These are phyloP conservation scores for Stropharia rugosoannulata DNA, from an alignment of 768 basidiomycete species.

Conservation along the genomic window DNA sequence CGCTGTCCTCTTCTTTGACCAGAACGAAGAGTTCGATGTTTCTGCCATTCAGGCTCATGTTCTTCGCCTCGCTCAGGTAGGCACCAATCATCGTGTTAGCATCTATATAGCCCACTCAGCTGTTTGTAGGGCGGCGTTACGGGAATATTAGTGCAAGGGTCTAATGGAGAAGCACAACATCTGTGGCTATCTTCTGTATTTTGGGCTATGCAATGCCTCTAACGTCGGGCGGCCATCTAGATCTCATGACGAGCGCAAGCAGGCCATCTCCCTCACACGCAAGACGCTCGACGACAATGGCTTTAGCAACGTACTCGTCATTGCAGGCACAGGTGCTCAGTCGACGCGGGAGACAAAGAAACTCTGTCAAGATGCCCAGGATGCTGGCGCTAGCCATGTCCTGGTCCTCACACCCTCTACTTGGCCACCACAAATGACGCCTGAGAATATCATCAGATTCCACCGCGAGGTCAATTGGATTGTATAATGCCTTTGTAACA, in stretches of 20 bases:
- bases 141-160: constrained; percentile 72
- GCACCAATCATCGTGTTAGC: constrained; percentile 18
- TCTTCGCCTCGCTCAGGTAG: constrained; percentile 69
- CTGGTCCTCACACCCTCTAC: constrained; percentile 75
- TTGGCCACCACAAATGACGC: constrained; percentile 66
- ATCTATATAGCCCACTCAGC: constrained; percentile 10
- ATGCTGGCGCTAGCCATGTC: constrained; percentile 79
- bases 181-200: constrained; percentile 31
- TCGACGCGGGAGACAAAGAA: constrained; percentile 73
- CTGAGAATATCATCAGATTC: constrained; percentile 62
- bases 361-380: constrained; percentile 71
- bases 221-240: constrained; percentile 15
- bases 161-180: constrained; percentile 77
- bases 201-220: neutral
- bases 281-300: constrained; percentile 72
- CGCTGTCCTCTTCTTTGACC: constrained; percentile 70
- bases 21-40: constrained; percentile 70
- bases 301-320: constrained; percentile 63
- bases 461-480: constrained; percentile 51
- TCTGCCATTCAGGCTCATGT: constrained; percentile 67
- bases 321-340: constrained; percentile 84
- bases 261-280: constrained; percentile 62
- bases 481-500: neutral
- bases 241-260: constrained; percentile 68
- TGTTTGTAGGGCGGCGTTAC: constrained; percentile 63